Base-by-base conservation (phyloP, 225 moss, liverwort and hornwort species). In the Lunularia cruciata region DNA sequence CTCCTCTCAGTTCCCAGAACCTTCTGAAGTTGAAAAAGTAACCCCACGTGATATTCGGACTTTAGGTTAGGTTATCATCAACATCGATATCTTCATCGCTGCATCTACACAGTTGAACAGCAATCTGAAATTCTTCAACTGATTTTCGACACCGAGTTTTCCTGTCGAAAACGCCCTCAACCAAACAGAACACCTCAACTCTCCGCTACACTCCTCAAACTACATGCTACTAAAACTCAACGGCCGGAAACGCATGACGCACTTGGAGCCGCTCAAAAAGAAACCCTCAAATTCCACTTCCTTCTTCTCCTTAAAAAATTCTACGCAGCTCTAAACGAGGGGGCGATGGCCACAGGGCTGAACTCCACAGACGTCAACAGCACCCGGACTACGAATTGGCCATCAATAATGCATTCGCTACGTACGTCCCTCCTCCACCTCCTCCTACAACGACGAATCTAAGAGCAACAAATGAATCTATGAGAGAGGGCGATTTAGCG, bases 191-290 rank as follows among this genome's bases (percentile, higher is more conserved):
- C n/a, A 18, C 10, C 0, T 9, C 3, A 11, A 38, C 20, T 36
- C 22, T 7, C 38, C 32, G 6, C 60, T 60, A 60, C 20, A 60
- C 36, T 38, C 36, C 11, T 9, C 20, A n/a, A 10, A n/a, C n/a
- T 33, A 60, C 12, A 2, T 10, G 16, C 60, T 8, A 60, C 60
- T 37, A 2, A 27, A 37, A 36, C 16, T 33, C 23, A 60, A 60
- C 60, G n/a, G 60, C 36, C 60, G n/a, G 37, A 33, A 33, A 38
- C 60, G n/a, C 18, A 16, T 18, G 23, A 60, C 60, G 20, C 20
- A 60, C 60, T 60, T 36, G 16, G 60, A 60, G 60, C 60, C n/a
- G 37, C 60, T 37, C 37, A 38, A 60, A 37, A n/a, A 33, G 22
- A 43, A 37, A 33, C 36, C 31, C 38, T 37, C 9, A 12, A 60